These are phyloP conservation scores for Zygosaccharomyces sapae DNA, from an alignment of 1,139 yeast genomes.

Conservation along the genomic window DNA sequence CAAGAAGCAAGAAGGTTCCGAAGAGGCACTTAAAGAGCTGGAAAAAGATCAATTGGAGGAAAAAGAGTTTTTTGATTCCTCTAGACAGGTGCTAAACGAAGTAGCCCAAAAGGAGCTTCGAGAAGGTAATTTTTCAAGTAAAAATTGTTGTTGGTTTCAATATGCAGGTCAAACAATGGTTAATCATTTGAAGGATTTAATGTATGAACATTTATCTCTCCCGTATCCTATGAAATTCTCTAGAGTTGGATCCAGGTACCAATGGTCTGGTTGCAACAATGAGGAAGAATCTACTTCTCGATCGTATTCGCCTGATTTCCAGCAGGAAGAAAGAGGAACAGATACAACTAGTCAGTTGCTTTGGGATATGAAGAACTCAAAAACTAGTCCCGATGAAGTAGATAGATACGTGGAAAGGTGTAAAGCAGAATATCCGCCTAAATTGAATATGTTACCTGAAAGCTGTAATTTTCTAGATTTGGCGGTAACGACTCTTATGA, in stretches of 20 bases:
- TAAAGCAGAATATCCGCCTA: conserved; percentile 49
- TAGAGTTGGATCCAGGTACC: conserved; percentile 29
- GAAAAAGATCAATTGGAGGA: conserved; percentile 10
- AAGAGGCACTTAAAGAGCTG: conserved; percentile 16
- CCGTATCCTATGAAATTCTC: conserved; percentile 33
- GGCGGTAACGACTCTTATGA: conserved; percentile 52
- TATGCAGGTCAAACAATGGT: conserved; percentile 31
- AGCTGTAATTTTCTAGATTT: conserved; percentile 81
- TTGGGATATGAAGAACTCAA: conserved; percentile 54
- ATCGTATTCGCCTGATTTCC: conserved; percentile 16
- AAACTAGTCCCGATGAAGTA: conserved; percentile 37
- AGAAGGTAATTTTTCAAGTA: conserved; percentile 12
- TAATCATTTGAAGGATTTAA: conserved; percentile 22
- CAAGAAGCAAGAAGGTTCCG: conserved; percentile 37
- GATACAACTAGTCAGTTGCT: conserved; percentile 64
- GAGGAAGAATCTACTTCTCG: conserved; percentile 12
- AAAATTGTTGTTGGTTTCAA: conserved; percentile 30
- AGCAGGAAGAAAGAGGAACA: conserved; percentile 75
- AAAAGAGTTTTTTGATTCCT: conserved; percentile 5
- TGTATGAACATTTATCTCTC: conserved; percentile 19
- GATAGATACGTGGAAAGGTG: conserved; percentile 56
- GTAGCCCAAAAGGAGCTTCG: conserved; percentile 13
- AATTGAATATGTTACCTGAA: conserved; percentile 45
- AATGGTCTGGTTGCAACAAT: conserved; percentile 29
- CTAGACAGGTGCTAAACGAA: conserved; percentile 8